A percentile compares a stretch with the other conserved stretches of the same genome.
Conservation (phyloP, 2,329 filamentous ascomycete species). For the Colletotrichum tofieldiae region DNA sequence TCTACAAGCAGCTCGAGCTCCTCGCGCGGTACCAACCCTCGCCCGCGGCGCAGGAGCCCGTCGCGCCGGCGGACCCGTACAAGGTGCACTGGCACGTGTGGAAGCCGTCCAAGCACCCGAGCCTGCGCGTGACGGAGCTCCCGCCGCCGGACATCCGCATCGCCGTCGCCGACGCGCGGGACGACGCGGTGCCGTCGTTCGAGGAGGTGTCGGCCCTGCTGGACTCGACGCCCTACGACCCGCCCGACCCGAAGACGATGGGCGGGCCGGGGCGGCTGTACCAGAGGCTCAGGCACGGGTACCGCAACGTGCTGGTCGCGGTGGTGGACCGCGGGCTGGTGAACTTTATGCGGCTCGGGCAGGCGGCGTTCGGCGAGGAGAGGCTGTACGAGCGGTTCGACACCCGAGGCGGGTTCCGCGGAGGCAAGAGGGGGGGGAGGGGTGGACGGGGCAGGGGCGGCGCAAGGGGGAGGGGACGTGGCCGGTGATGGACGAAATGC, state of each 20-base stretch:
- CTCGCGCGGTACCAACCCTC: constrained; percentile 79
- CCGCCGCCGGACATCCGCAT: constrained; percentile 87
- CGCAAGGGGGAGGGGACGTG: constrained; percentile 53
- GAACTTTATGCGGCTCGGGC: constrained; percentile 87
- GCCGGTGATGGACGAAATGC: constrained; percentile 37
- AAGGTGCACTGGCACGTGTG: constrained; percentile 86
- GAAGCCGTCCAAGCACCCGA: constrained; percentile 74
- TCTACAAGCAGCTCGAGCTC: constrained; percentile 84
- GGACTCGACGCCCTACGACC: constrained; percentile 79
- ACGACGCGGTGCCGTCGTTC: constrained; percentile 80
- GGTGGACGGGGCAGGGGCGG: constrained; percentile 61
- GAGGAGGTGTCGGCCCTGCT: constrained; percentile 81
- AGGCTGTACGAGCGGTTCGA: constrained; percentile 76
- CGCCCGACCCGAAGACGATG: constrained; percentile 59
- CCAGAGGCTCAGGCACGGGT: constrained; percentile 85
- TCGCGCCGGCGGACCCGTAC: constrained; percentile 69
- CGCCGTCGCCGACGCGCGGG: constrained; percentile 83
- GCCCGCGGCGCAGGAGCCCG: constrained; percentile 47
- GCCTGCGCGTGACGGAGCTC: constrained; percentile 85
- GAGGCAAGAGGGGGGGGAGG: constrained; percentile 57
- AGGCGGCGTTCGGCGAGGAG: constrained; percentile 85
- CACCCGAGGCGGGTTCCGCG: constrained; percentile 54
- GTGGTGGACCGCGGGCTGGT: constrained; percentile 92
- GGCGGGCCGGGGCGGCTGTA: constrained; percentile 72
- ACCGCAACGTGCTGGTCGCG: constrained; percentile 86